A percentile compares a stretch with the other conserved stretches of the same genome.
phyloP scores from a whole-genome alignment of 805 yeast genomes.

The Danielozyma ontarioensis region DNA sequence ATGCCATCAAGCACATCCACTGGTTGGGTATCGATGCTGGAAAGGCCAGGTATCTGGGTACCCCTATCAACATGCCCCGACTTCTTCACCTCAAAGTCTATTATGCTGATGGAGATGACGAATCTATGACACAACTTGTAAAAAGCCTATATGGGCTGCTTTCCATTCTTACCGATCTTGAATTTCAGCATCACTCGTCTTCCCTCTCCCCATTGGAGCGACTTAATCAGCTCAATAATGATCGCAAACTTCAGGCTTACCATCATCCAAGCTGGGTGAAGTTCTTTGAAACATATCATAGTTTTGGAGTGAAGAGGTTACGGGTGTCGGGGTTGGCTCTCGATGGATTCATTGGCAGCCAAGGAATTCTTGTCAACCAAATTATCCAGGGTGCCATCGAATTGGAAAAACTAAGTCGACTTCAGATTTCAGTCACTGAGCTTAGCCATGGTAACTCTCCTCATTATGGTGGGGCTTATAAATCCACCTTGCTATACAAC shows the following conservation, averaged over 20 bases:
- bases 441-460: constrained; percentile 13
- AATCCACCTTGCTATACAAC: constrained; percentile 7
- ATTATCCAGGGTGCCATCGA: constrained; percentile 9
- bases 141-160: constrained; percentile 5
- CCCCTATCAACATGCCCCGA: constrained; percentile 3
- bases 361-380: constrained; percentile 6
- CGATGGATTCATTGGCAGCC: constrained; percentile 17
- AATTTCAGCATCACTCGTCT: constrained; percentile 6
- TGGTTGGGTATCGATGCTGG: constrained; percentile 1
- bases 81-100: constrained; percentile 9
- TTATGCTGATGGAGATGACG: constrained; percentile 6
- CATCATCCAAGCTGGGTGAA: constrained; percentile 14
- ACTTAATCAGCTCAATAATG: constrained; percentile 12
- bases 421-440: constrained; percentile 15
- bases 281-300: constrained; percentile 13
- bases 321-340: constrained; percentile 9
- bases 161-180: constrained; percentile 2
- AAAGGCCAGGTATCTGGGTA: constrained; percentile 1
- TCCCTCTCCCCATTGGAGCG: constrained; percentile 8
- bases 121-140: no score
- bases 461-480: constrained; percentile 7
- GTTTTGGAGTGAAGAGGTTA: constrained; percentile 4
- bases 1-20: not conserved
- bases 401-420: constrained; percentile 7
- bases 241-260: constrained; percentile 1